A percentile compares a stretch with the other conserved stretches of the same genome.
phyloP scores from a whole-genome alignment of 352 stramenopile species.

The Phytophthora idaei region DNA sequence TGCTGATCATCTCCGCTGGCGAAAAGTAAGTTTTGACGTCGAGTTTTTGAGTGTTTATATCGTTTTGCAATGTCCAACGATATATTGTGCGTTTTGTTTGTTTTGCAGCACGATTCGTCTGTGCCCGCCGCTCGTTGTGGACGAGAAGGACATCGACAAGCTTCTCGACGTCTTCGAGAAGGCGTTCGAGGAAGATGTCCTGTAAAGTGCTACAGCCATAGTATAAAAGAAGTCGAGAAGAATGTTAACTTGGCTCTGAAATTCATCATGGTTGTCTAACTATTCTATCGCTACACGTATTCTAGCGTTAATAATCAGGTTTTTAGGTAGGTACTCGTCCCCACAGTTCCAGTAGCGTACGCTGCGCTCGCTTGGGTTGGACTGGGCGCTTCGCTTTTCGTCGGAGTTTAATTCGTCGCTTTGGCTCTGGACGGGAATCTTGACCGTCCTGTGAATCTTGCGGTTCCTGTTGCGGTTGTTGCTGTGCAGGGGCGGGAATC shows the following conservation, averaged over 20 bases:
- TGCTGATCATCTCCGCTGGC: conserved; percentile 84
- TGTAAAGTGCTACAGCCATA: conserved; percentile 37
- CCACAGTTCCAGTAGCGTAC: conserved; percentile 57
- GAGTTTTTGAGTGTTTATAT: no score
- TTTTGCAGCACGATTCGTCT: conserved; percentile 70
- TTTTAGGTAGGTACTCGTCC: background rate
- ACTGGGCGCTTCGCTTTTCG: conserved; percentile 12
- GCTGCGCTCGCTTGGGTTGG: conserved; percentile 31
- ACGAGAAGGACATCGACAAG: conserved; percentile 79
- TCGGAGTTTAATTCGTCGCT: conserved; percentile 21
- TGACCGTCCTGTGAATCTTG: conserved; percentile 6
- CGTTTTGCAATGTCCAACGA: background rate
- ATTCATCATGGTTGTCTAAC: conserved; percentile 1
- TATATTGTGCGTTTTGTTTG: background rate
- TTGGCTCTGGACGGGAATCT: conserved; percentile 7
- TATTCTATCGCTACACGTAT: background rate
- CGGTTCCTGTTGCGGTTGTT: conserved; percentile 20
- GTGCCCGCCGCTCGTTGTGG: conserved; percentile 83
- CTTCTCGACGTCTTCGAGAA: conserved; percentile 75
- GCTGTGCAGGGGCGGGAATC: conserved; percentile 6
- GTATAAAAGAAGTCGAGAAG: conserved; percentile 13
- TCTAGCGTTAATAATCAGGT: no score
- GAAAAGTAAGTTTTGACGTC: conserved; percentile 63
- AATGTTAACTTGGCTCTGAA: no score
- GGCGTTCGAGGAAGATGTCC: conserved; percentile 58